Base-by-base conservation (phyloP, 805 yeast species). In the Candida insectalens region DNA sequence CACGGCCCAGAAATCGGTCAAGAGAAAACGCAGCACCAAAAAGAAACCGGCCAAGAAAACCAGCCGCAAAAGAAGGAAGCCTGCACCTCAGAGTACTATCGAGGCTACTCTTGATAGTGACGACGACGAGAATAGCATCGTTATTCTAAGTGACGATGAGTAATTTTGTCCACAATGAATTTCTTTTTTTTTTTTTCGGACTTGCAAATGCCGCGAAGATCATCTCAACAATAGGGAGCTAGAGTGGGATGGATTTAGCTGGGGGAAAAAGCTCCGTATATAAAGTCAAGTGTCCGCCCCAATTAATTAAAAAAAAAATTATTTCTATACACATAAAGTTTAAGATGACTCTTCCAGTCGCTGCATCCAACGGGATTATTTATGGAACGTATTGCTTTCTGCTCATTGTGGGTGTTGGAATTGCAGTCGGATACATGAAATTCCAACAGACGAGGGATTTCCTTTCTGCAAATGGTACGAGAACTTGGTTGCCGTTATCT, bases 401-500 rank as follows among this genome's bases (percentile, higher is more conserved):
- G 47, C 60, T 80, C 25, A 51, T 68, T 16, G 49, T 69, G 15
- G 85, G 85, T 4, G 51, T 73, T 2, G 62, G 50, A 4, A 63
- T 76, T 12, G 94, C 95, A 0, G 47, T 65, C 49, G 80, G 68
- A 62, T 65, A 67, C 25, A 63, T 69, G 63, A 67, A 30, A 26
- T 33, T 19, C 27, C 60, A 63, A 29, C 31, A 29, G 14, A 33
- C 33, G 7, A 63, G 67, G 27, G 68, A 75, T 5, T 88, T 83
- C 49, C 58, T 87, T 35, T 68, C 87, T 2, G 77, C 88, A 3
- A 83, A 87, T 58, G 79, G 92, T 9, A 75, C 95, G 1, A 88
- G 83, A 47, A 66, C 66, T 29, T 94, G 85, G 19, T 22, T 84
- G 12, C 95, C 95, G 1, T 62, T 88, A 45, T 82, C 95, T 2